Evolutionary conservation across 768 basidiomycete genomes (phyloP), one percentile per base, ranked within the genome.

Genomic region (Sistotremastrum niveocremeum): DNA sequence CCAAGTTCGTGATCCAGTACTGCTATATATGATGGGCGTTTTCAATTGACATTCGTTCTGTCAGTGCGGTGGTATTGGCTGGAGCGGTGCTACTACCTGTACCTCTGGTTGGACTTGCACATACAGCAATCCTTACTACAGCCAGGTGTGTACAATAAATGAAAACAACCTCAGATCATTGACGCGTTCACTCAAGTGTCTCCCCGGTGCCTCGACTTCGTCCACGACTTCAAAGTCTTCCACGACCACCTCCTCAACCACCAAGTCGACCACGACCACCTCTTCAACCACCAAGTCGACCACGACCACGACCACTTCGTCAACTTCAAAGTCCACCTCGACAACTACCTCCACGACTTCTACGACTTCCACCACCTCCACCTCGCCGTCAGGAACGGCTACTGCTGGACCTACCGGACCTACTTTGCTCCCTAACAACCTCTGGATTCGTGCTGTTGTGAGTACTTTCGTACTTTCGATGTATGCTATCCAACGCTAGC

Each of bases 361-460:
- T 12, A 46, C 54, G n/a, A 39, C 50, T 5, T 28, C 54, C 33
- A 51, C 57, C 6, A 55, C 55, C 6, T 45, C 53, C n/a, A 41
- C 52, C 9, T 32, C 52, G 11, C 35, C 46, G 7, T 39, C 46
- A 20, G 46, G 44, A 10, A 54, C 55, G 4, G 52, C 57, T 4
- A 53, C 60, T 5, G 55, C 54, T 37, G 51, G 53, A 4, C 35
- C 41, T 20, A 43, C 51, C 12, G 58, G 58, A 1, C 39, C 71
- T 2, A 77, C 76, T 3, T 68, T 77, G 29, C 58, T 59, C 5
- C 57, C 74, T 8, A 69, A 69, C 5, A 67, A 72, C 49, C 72
- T 72, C 6, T 78, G 75, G 65, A 72, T 79, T 51, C 72, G 74
- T 48, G 70, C 74, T 6, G 74, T 74, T 20, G 73, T 74, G 54